Evolutionary conservation across 768 basidiomycete genomes (phyloP), one percentile per base, ranked within the genome.

Genomic region (Podaxis sp.): DNA sequence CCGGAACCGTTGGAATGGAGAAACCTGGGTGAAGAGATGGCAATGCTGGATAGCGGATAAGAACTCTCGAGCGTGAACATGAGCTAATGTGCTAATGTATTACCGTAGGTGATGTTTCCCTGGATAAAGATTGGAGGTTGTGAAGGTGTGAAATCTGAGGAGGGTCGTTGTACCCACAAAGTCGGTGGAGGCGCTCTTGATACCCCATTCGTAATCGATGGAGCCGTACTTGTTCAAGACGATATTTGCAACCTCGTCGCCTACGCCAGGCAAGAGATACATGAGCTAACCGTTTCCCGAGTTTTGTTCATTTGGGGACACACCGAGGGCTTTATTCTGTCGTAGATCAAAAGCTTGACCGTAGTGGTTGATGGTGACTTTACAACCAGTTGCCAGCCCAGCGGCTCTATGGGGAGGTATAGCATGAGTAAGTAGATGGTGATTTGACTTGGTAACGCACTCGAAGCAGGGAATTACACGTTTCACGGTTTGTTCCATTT

Each of bases 71-170:
- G 32, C 32, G 4, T 54, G 32, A 48, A 44, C 51, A 11, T 25
- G 16, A 52, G 53, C 5, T 42, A 58, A 23, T 27, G 32, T 25
- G 11, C 36, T 38, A 50, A 35, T 40, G 52, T 2, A 71, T 52
- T 69, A 90, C 90, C 83, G 64, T 93, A 90, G 4, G 85, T 87
- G 25, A 93, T 76, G 68, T 91, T 90, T 25, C 89, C 89, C 89
- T 90, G 54, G 4, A 48, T 11, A 40, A 52, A 51, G 6, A 40
- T 54, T 28, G 38, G n/a, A 21, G 36, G 16, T 40, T 10, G 59
- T n/a, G 18, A 6, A 32, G 32, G 35, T 53, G 40, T n/a, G 10
- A 38, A 16, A 25, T 27, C 35, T 1, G 11, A 44, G 37, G 28
- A 40, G 37, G 50, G 28, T 10, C 6, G 27, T 2, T 42, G 6